Conservation (phyloP, 2,329 filamentous ascomycete genomes). For the Aschersonia sp. region DNA sequence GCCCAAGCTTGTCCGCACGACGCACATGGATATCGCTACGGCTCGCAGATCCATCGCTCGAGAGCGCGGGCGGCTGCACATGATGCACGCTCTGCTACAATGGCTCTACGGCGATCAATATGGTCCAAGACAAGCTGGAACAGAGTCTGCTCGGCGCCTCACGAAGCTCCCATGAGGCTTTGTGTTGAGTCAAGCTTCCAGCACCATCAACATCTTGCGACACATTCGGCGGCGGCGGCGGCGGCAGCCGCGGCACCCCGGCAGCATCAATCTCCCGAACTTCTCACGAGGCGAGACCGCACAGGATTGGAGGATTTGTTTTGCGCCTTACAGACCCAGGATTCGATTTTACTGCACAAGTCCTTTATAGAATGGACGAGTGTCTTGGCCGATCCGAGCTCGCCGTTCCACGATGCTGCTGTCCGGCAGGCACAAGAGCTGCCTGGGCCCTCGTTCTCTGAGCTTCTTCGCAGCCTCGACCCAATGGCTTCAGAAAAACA, state of each 20-base stretch:
- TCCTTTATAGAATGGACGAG: constrained; percentile 14
- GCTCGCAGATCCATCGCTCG: background rate
- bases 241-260: constrained; percentile 3
- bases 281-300: constrained; percentile 4
- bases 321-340: constrained; percentile 15
- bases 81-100: constrained; percentile 5
- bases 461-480: constrained; percentile 47
- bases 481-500: constrained; percentile 30
- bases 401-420: constrained; percentile 9
- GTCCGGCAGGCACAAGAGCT: constrained; percentile 23
- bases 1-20: too few species aligned
- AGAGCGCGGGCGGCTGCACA: background rate
- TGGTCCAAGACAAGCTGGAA: constrained; percentile 10
- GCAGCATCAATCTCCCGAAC: constrained; percentile 3
- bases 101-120: constrained; percentile 15
- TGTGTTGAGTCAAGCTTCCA: background rate
- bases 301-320: constrained; percentile 13
- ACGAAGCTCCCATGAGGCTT: constrained; percentile 10
- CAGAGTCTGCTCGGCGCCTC: constrained; percentile 6
- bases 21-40: background rate
- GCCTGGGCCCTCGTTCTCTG: constrained; percentile 42
- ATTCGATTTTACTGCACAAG: constrained; percentile 9
- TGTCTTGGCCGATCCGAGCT: constrained; percentile 7
- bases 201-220: constrained; percentile 12
- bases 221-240: constrained; percentile 4